Evolutionary conservation across 1,284 basidiomycete species (phyloP).

Genomic region (Athelia psychrophila): DNA sequence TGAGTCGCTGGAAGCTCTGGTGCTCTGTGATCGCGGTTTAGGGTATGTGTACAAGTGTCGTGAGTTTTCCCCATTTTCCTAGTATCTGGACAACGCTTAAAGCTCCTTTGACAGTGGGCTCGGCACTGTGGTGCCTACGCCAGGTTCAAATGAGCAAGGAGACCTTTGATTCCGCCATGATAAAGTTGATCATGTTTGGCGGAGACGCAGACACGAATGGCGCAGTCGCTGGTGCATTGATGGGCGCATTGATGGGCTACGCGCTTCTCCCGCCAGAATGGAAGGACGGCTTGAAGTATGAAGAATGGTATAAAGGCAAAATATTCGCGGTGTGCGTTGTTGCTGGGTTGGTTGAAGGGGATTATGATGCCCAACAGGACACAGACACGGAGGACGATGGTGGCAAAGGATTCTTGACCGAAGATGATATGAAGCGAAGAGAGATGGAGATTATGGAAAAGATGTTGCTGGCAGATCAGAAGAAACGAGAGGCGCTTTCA

Average conservation of each 20-base stretch:
- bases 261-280: conserved; percentile 14
- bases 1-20: conserved; percentile 9
- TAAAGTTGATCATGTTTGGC: conserved; percentile 15
- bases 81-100: too few species aligned
- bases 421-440: conserved; percentile 16
- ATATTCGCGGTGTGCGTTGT: conserved; percentile 12
- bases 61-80: too few species aligned
- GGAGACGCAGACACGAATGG: conserved; percentile 21
- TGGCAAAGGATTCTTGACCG: conserved; percentile 14
- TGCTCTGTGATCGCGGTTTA: conserved; percentile 12
- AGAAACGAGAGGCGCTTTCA: not conserved
- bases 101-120: conserved; percentile 11
- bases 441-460: conserved; percentile 18
- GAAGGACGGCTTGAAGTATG: conserved; percentile 16
- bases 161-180: conserved; percentile 18
- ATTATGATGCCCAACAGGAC: conserved; percentile 12
- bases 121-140: conserved; percentile 18
- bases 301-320: conserved; percentile 13
- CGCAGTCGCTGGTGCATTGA: conserved; percentile 18
- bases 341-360: conserved; percentile 7
- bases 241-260: conserved; percentile 16
- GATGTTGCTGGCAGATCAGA: conserved; percentile 12
- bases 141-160: conserved; percentile 11
- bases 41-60: conserved; percentile 22
- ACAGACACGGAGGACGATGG: conserved; percentile 14